Evolutionary conservation across 2,329 filamentous ascomycete genomes (phyloP), one percentile per base, ranked within the genome.

Genomic region (Colletotrichum sp.): DNA sequence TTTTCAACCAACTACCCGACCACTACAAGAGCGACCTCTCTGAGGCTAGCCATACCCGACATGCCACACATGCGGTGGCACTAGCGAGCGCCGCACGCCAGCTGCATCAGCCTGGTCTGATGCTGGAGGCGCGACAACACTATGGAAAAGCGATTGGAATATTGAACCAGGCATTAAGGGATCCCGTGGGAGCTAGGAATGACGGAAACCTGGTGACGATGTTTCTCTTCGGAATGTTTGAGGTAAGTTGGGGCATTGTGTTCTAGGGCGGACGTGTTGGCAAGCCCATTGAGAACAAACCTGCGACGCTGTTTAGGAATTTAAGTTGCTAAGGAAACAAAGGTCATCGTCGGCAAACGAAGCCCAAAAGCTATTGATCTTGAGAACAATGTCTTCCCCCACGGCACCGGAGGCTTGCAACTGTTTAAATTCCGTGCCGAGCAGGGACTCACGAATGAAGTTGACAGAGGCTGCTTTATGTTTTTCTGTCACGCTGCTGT

Each of bases 51-150:
- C 72, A 74, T 9, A 70, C 68, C 1, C 68, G 68, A 25, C 68
- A 77, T 25, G 75, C 71, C 32, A 74, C 72, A 8, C 66, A 77
- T 52, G 75, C 75, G 1, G 68, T 71, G 25, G 71, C 75, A 25
- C 44, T 77, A 34, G 71, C 72, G 8, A 75, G 63, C 25, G 71
- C 67, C 8, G 44, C 75, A 6, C 72, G 57, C 12, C 72, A 74
- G 32, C 28, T 74, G 11, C 44, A 34, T 9, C 72, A 75, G 44
- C 22, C 71, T 6, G 71, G 52, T 4, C 57, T 77, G 7, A 77
- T 77, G 75, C 8, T 71, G 12, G 32, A 68, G 8, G 75, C 71
- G 15, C 27, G 67, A 4, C 11, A 25, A 34, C 64, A 70, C 9
- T 77, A 77, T 13, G 68, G 75, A 3, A 77, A 71, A 27, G 75